A percentile compares a stretch with the other conserved stretches of the same genome.
These are phyloP conservation scores for Cytospora schulzeri DNA, from an alignment of 2,329 filamentous ascomycete species.

Conservation along the genomic window DNA sequence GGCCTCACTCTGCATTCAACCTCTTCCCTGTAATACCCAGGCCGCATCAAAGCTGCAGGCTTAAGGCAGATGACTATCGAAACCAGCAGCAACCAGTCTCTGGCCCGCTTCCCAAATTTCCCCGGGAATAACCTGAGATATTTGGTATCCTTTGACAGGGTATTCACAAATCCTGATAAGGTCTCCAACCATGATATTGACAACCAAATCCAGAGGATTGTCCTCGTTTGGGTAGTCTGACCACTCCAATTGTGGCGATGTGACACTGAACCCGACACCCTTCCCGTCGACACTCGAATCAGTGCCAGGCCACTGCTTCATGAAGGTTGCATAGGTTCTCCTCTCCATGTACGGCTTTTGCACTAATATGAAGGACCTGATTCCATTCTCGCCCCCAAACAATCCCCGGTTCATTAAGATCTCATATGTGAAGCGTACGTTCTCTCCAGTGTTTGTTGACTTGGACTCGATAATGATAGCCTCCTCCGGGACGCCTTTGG, in stretches of 20 bases:
- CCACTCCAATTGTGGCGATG: conserved; percentile 44
- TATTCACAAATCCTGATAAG: conserved; percentile 47
- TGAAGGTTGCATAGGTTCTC: conserved; percentile 49
- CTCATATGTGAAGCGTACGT: conserved; percentile 46
- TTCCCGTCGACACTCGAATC: background rate
- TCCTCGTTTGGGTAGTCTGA: conserved; percentile 44
- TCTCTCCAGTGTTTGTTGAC: conserved; percentile 51
- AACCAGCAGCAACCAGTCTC: conserved; percentile 44
- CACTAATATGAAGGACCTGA: conserved; percentile 44
- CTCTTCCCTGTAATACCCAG: too few species aligned
- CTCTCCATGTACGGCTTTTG: conserved; percentile 55
- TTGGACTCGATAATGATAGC: conserved; percentile 43
- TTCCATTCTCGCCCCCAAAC: background rate
- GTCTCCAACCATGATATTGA: conserved; percentile 49
- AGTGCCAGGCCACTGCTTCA: conserved; percentile 47
- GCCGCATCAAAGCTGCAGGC: background rate
- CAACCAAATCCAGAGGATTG: conserved; percentile 46
- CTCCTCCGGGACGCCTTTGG: conserved; percentile 43
- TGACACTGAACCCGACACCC: conserved; percentile 40
- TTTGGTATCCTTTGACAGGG: conserved; percentile 46
- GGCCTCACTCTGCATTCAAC: too few species aligned
- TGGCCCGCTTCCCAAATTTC: conserved; percentile 46
- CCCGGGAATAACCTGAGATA: conserved; percentile 44
- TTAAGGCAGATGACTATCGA: conserved; percentile 43
- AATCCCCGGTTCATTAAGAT: conserved; percentile 38